phyloP scores from a whole-genome alignment of 257 asterid genomes.

The Anisodus tanguticus region DNA sequence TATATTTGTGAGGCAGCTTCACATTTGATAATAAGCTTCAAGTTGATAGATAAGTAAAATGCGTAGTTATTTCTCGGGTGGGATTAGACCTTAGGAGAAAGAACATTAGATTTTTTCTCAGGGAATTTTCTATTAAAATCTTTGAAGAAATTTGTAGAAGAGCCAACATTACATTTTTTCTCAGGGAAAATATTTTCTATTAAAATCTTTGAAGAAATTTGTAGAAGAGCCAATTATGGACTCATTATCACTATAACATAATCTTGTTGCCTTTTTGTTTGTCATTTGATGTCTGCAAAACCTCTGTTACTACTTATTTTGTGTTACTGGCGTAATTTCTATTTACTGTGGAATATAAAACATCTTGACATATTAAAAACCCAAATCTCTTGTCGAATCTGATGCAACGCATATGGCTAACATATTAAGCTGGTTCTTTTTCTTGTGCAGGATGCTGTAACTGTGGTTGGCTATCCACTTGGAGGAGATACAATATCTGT shows the following conservation, averaged over 20 bases:
- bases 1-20: not conserved
- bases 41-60: not conserved
- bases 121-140: not conserved
- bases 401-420: not conserved
- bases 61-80: conserved; percentile 8
- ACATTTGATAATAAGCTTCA: conserved; percentile 6
- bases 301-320: not conserved
- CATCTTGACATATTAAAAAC: not conserved
- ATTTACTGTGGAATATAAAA: not conserved
- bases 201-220: not conserved
- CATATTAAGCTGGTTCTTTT: conserved; percentile 1
- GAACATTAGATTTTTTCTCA: conserved; percentile 15
- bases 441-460: conserved; percentile 78
- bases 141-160: not conserved
- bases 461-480: conserved; percentile 97
- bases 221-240: conserved; percentile 7
- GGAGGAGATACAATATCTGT: conserved; percentile 99
- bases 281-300: not conserved
- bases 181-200: not conserved
- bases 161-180: conserved; percentile 17
- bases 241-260: not conserved
- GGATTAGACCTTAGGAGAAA: not conserved
- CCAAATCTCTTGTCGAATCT: not conserved
- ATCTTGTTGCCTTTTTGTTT: conserved; percentile 7
- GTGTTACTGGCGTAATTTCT: not conserved